Base-by-base conservation (phyloP, 163 green algal genomes). In the Coccomyxa subellipsoidea region DNA sequence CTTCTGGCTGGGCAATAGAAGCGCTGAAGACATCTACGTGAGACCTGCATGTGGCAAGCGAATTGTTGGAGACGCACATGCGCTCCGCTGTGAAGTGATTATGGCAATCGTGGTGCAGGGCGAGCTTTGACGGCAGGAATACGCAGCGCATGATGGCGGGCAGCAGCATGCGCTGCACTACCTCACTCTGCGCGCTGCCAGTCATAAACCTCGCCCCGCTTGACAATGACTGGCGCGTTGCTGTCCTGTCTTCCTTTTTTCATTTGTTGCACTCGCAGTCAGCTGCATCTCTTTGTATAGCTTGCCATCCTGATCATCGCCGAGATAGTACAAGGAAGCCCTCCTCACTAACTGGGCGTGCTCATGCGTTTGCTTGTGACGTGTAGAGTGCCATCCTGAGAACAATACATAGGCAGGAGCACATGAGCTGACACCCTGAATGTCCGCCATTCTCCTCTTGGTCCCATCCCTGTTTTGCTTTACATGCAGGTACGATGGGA, bases 101-200 rank as follows among this genome's bases (percentile, higher is more conserved):
- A 34, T 73, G 66, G 66, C 66, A 8, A 7, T 47, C 2, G 0
- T n/a, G 6, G 8, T 72, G 82, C 86, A 90, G 90, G 66, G 89
- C 87, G 10, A 90, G 82, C n/a, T 98, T 98, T 82, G 95, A 98
- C 80, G 95, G 95, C 53, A 90, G 93, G 54, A 90, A 92, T 82
- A 87, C 91, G 32, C 90, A 93, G 88, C 85, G 88, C 71, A 87
- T 98, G 84, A 85, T 83, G 72, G 87, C 86, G 9, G 89, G 88
- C 82, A 90, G 84, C 53, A 87, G 92, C 78, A 90, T 93, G 32
- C 87, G 95, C 32, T 91, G 88, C 80, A 88, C 88, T 31, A 93
- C 94, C 4, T 92, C 90, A 12, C 53, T 84, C 8, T 96, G 91
- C 80, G 94, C 94, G 7, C 87, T 98, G 81, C 95, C 95, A 32